These are phyloP conservation scores for Colletotrichum zoysiae DNA, from an alignment of 2,329 filamentous ascomycete species.

Conservation along the genomic window DNA sequence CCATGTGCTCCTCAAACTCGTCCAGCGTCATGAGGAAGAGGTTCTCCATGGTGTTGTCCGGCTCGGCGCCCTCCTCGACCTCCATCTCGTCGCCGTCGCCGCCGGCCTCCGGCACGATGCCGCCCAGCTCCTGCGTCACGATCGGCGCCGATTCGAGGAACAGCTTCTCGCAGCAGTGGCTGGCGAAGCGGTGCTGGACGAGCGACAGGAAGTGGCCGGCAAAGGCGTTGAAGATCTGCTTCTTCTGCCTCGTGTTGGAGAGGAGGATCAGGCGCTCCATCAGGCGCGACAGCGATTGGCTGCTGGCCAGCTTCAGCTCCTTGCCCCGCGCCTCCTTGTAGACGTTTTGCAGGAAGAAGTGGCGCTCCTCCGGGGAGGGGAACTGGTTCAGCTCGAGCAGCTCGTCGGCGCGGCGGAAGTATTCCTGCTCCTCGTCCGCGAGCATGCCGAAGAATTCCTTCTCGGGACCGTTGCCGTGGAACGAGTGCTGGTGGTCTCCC, in stretches of 20 bases:
- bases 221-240: slow-evolving; percentile 87
- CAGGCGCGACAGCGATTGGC: slow-evolving; percentile 92
- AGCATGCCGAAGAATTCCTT: slow-evolving; percentile 93
- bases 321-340: slow-evolving; percentile 90
- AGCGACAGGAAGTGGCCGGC: slow-evolving; percentile 88
- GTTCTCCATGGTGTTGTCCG: slow-evolving; percentile 80
- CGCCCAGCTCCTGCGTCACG: slow-evolving; percentile 78
- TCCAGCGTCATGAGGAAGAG: slow-evolving; percentile 86
- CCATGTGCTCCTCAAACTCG: slow-evolving; percentile 88
- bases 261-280: slow-evolving; percentile 92
- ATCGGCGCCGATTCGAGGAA: slow-evolving; percentile 86
- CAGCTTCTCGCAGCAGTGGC: slow-evolving; percentile 95
- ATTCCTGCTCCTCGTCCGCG: slow-evolving; percentile 93
- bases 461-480: slow-evolving; percentile 57
- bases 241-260: slow-evolving; percentile 83
- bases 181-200: slow-evolving; percentile 95
- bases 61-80: slow-evolving; percentile 59
- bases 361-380: slow-evolving; percentile 77
- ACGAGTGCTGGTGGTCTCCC: slow-evolving; percentile 48
- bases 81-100: slow-evolving; percentile 57
- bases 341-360: slow-evolving; percentile 82
- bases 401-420: slow-evolving; percentile 91
- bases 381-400: slow-evolving; percentile 93
- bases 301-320: slow-evolving; percentile 95
- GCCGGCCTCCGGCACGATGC: slow-evolving; percentile 57